A percentile compares a stretch with the other conserved stretches of the same genome.
Conservation (phyloP, 768 basidiomycete species). For the Lentinus tigrinus region DNA sequence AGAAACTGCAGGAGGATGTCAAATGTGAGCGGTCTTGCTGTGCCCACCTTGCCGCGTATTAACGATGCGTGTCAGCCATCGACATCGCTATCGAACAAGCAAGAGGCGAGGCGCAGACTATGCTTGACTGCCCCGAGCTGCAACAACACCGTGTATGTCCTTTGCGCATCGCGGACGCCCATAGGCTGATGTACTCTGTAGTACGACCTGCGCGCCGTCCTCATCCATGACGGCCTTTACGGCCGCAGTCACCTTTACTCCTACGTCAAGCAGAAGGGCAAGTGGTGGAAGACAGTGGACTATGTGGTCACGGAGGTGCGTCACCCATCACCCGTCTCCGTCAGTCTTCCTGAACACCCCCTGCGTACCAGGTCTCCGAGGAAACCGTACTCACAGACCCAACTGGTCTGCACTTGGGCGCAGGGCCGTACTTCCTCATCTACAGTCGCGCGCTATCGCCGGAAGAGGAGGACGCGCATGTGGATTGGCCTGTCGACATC, state of each 20-base stretch:
- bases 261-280: slow-evolving; percentile 65
- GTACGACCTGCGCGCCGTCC: slow-evolving; percentile 81
- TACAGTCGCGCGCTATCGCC: slow-evolving; percentile 47
- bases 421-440: slow-evolving; percentile 77
- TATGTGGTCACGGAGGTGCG: slow-evolving; percentile 62
- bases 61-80: slow-evolving; percentile 54
- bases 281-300: slow-evolving; percentile 84
- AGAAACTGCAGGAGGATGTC: slow-evolving; percentile 50
- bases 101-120: slow-evolving; percentile 39
- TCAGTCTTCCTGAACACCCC: background rate
- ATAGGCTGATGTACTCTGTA: slow-evolving; percentile 25
- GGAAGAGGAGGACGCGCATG: slow-evolving; percentile 20
- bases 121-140: slow-evolving; percentile 66
- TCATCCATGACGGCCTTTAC: slow-evolving; percentile 75
- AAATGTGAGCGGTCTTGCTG: slow-evolving; percentile 47
- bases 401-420: slow-evolving; percentile 69
- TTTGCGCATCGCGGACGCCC: background rate
- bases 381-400: slow-evolving; percentile 67
- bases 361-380: slow-evolving; percentile 57
- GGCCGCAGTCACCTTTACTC: slow-evolving; percentile 79
- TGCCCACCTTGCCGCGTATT: too few species aligned
- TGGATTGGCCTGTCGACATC: slow-evolving; percentile 30
- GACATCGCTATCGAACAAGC: slow-evolving; percentile 48
- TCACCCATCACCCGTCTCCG: background rate
- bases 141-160: slow-evolving; percentile 54